A percentile compares a stretch with the other conserved stretches of the same genome.
Conservation (phyloP, 2,329 filamentous ascomycete genomes). For the Plectosphaerella cucumerina region DNA sequence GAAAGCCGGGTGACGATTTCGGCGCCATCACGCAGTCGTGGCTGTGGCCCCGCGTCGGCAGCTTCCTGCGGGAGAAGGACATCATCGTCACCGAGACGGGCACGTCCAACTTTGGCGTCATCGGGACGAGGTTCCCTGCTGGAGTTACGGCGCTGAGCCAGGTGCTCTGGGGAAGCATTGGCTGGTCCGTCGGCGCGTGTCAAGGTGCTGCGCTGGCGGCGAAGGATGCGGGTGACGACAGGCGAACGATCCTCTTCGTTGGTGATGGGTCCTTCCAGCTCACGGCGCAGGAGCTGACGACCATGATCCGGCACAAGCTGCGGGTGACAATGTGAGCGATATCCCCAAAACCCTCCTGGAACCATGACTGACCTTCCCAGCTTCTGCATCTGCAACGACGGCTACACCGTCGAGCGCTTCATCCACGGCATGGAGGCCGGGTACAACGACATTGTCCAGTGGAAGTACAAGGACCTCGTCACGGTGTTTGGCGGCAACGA, state of each 20-base stretch:
- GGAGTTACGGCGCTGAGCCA: constrained; percentile 79
- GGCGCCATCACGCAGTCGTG: constrained; percentile 61
- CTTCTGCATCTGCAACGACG: constrained; percentile 83
- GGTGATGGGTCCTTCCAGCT: constrained; percentile 86
- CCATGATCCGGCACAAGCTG: constrained; percentile 72
- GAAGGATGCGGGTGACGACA: constrained; percentile 54
- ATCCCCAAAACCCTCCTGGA: background rate
- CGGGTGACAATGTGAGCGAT: constrained; percentile 68
- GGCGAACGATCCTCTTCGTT: constrained; percentile 78
- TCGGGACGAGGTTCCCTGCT: constrained; percentile 75
- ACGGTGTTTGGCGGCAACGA: constrained; percentile 61
- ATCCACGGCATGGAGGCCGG: constrained; percentile 77
- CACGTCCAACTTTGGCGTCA: constrained; percentile 83
- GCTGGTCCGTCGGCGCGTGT: constrained; percentile 55
- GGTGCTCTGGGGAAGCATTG: constrained; percentile 67
- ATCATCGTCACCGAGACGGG: constrained; percentile 84
- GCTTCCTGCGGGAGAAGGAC: constrained; percentile 69
- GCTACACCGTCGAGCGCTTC: constrained; percentile 84
- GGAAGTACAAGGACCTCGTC: constrained; percentile 69
- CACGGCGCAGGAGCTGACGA: constrained; percentile 78
- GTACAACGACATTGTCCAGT: constrained; percentile 78
- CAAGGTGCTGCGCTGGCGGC: constrained; percentile 70
- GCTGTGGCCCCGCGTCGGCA: constrained; percentile 73
- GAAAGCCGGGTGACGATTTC: constrained; percentile 31
- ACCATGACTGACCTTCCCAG: constrained; percentile 29